phyloP scores from a whole-genome alignment of 2,329 filamentous ascomycete species.

The Diplodia corticola region DNA sequence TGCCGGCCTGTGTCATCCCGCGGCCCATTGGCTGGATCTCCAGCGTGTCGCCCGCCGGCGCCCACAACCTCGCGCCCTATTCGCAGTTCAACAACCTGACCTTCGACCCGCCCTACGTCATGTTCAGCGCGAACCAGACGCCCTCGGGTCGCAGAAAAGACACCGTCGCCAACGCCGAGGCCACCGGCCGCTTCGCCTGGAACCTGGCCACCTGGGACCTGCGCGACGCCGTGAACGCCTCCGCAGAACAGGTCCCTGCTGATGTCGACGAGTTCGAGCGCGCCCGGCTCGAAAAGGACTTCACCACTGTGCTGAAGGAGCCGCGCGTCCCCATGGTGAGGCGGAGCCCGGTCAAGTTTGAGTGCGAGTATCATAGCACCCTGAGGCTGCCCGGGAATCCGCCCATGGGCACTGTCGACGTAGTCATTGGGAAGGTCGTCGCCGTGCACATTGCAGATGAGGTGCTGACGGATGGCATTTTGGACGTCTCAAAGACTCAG shows the following conservation, averaged over 20 bases:
- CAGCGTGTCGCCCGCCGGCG: slow-evolving; percentile 50
- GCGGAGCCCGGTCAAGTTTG: slow-evolving; percentile 39
- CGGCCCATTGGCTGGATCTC: slow-evolving; percentile 66
- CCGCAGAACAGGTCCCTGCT: slow-evolving; percentile 51
- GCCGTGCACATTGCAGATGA: slow-evolving; percentile 59
- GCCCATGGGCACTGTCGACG: slow-evolving; percentile 59
- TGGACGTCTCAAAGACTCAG: slow-evolving; percentile 58
- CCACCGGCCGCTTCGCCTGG: slow-evolving; percentile 59
- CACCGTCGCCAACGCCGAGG: slow-evolving; percentile 58
- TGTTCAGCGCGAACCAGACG: slow-evolving; percentile 62
- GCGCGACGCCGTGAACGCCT: slow-evolving; percentile 57
- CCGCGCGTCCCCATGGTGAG: slow-evolving; percentile 26
- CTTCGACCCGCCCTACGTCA: slow-evolving; percentile 63
- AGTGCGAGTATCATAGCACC: slow-evolving; percentile 49
- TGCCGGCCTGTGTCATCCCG: slow-evolving; percentile 56
- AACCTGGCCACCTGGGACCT: slow-evolving; percentile 60
- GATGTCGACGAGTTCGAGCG: slow-evolving; percentile 58
- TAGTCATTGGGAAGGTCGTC: slow-evolving; percentile 59
- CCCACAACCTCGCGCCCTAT: slow-evolving; percentile 61
- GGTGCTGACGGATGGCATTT: slow-evolving; percentile 55
- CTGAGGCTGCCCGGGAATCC: slow-evolving; percentile 57
- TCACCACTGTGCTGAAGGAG: slow-evolving; percentile 36
- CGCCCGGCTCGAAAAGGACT: slow-evolving; percentile 53
- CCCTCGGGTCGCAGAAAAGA: slow-evolving; percentile 52
- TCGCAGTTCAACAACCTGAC: slow-evolving; percentile 64